A percentile compares a stretch with the other conserved stretches of the same genome.
Conservation (phyloP, 371 early-diverging fungal species). For the Mucor lusitanicus region DNA sequence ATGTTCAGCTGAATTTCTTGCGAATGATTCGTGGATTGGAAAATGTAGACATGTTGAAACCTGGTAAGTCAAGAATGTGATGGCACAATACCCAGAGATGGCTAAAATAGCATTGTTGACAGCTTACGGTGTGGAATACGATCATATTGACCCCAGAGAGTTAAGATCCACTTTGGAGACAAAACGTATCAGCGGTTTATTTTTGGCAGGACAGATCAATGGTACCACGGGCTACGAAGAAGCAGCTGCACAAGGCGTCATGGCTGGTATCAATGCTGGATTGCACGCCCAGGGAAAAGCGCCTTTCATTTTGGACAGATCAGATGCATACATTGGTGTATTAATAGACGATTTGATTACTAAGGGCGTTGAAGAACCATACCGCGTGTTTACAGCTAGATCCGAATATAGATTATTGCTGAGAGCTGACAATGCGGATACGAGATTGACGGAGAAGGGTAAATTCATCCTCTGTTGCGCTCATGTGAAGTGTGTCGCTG, state of each 20-base stretch:
- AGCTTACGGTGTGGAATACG: conserved; percentile 85
- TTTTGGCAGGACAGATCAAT: conserved; percentile 87
- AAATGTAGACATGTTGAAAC: conserved; percentile 74
- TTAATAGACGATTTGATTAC: conserved; percentile 84
- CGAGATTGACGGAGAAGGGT: conserved; percentile 71
- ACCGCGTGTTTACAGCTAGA: conserved; percentile 84
- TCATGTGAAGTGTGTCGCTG: background rate
- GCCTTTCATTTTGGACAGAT: conserved; percentile 72
- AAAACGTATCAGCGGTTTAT: conserved; percentile 75
- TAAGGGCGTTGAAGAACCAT: conserved; percentile 86
- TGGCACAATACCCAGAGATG: background rate
- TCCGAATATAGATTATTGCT: conserved; percentile 81
- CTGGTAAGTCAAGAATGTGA: conserved; percentile 37
- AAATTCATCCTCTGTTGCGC: background rate
- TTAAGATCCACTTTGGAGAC: conserved; percentile 78
- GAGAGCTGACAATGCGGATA: conserved; percentile 84
- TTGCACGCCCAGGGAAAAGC: conserved; percentile 50
- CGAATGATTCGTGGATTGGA: conserved; percentile 79
- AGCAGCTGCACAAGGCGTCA: conserved; percentile 84
- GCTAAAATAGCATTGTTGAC: background rate
- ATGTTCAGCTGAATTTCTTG: conserved; percentile 71
- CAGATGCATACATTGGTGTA: conserved; percentile 87
- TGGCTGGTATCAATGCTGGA: conserved; percentile 87
- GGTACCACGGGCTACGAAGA: conserved; percentile 91
- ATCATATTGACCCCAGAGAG: conserved; percentile 85